Evolutionary conservation across 257 asterid genomes (phyloP).

Genomic region (Fraxinus cuspidata): DNA sequence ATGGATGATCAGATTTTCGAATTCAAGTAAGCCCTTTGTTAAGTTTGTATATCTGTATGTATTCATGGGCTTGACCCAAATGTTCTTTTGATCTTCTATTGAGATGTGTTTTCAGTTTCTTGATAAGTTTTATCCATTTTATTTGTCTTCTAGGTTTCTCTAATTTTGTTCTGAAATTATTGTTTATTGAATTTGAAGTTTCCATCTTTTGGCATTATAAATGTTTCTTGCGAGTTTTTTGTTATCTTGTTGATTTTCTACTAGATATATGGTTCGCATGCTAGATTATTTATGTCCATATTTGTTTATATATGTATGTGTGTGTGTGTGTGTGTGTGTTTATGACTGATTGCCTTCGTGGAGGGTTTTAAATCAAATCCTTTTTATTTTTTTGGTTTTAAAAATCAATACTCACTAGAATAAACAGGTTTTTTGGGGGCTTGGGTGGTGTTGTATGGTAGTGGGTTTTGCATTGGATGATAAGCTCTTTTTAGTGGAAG

Average conservation of each 20-base stretch:
- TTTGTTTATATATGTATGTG: no score
- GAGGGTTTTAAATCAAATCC: neutral
- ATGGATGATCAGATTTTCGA: conserved; percentile 52
- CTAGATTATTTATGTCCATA: no score
- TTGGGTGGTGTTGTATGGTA: conserved; percentile 32
- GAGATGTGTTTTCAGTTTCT: conserved; percentile 24
- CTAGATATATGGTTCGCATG: no score
- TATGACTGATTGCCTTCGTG: no score
- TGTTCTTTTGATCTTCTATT: conserved; percentile 26
- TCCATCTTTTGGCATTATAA: neutral
- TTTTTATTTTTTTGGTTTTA: neutral
- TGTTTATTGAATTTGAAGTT: neutral
- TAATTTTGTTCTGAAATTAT: neutral
- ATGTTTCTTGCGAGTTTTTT: neutral
- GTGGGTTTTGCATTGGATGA: conserved; percentile 41
- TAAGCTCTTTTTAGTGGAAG: conserved; percentile 30
- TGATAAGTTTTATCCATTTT: neutral
- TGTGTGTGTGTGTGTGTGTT: no score
- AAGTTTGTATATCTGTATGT: conserved; percentile 7
- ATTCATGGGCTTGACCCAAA: neutral
- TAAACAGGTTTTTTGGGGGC: conserved; percentile 71
- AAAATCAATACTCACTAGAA: conserved; percentile 50
- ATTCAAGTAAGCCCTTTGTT: conserved; percentile 38
- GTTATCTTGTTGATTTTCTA: conserved; percentile 6
- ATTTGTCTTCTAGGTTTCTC: conserved; percentile 6